phyloP scores from a whole-genome alignment of 768 basidiomycete species.

The Psilocybe tampanensis region DNA sequence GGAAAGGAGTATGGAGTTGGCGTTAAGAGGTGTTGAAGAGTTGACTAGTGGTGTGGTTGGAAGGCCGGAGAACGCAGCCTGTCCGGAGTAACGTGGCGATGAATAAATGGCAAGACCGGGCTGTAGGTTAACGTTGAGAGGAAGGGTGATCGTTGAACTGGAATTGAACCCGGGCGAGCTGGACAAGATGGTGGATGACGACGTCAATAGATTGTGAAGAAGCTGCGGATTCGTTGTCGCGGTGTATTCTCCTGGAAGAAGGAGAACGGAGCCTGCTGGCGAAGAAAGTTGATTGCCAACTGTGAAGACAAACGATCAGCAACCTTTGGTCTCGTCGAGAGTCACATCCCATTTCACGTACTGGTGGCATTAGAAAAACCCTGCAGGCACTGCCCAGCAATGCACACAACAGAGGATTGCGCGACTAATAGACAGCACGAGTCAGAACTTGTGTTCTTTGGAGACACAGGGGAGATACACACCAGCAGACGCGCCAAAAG shows the following conservation, averaged over 20 bases:
- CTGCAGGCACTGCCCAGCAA: slow-evolving; percentile 89
- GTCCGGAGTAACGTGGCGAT: slow-evolving; percentile 63
- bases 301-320: slow-evolving; percentile 27
- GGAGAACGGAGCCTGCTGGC: slow-evolving; percentile 54
- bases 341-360: slow-evolving; percentile 25
- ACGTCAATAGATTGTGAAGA: slow-evolving; percentile 67
- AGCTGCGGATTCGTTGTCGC: slow-evolving; percentile 72
- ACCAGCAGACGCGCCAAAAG: slow-evolving; percentile 38
- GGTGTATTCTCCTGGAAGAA: slow-evolving; percentile 80
- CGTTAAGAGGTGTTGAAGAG: slow-evolving; percentile 50
- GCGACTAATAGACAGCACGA: slow-evolving; percentile 49
- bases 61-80: slow-evolving; percentile 59
- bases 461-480: slow-evolving; percentile 20
- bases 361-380: slow-evolving; percentile 76
- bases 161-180: slow-evolving; percentile 69
- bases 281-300: slow-evolving; percentile 73
- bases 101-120: slow-evolving; percentile 73
- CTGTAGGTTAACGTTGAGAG: slow-evolving; percentile 66
- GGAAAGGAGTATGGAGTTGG: slow-evolving; percentile 69
- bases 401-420: slow-evolving; percentile 71
- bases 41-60: slow-evolving; percentile 51
- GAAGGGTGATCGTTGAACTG: slow-evolving; percentile 55
- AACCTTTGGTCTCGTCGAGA: neutral
- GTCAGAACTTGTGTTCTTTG: slow-evolving; percentile 8
- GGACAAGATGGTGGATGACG: slow-evolving; percentile 59